Conservation (phyloP, 2,329 filamentous ascomycete species). For the Penicillium brasilianum region DNA sequence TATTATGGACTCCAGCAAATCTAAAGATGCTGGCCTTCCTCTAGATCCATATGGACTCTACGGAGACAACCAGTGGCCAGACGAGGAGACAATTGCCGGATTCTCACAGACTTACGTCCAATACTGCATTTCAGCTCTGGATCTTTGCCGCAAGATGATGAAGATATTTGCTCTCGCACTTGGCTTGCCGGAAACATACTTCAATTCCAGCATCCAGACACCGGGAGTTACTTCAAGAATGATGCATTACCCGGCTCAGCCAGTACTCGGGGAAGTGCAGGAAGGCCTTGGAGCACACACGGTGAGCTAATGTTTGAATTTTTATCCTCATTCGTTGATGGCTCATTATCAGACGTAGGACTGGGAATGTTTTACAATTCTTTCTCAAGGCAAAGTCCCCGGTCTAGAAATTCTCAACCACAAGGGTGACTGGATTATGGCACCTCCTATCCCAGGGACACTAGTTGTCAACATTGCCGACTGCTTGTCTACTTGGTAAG, state of each 20-base stretch:
- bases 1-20: constrained; percentile 25
- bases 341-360: constrained; percentile 27
- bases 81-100: constrained; percentile 20
- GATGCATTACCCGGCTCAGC: constrained; percentile 48
- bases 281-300: constrained; percentile 50
- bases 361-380: constrained; percentile 49
- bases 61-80: constrained; percentile 34
- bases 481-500: constrained; percentile 34
- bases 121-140: constrained; percentile 28
- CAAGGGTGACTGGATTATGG: constrained; percentile 35
- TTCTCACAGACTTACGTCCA: constrained; percentile 25
- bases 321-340: neutral
- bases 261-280: constrained; percentile 40
- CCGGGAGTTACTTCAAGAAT: constrained; percentile 48
- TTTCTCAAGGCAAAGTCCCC: constrained; percentile 47
- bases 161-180: constrained; percentile 49
- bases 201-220: constrained; percentile 39
- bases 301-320: constrained; percentile 19
- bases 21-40: constrained; percentile 16
- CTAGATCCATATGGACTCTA: constrained; percentile 27
- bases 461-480: constrained; percentile 44
- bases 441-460: constrained; percentile 32
- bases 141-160: constrained; percentile 33
- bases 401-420: constrained; percentile 44
- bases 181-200: constrained; percentile 44